Evolutionary conservation across 2,329 filamentous ascomycete genomes (phyloP), one percentile per base, ranked within the genome.

Genomic region (Penicillium sclerotiorum): DNA sequence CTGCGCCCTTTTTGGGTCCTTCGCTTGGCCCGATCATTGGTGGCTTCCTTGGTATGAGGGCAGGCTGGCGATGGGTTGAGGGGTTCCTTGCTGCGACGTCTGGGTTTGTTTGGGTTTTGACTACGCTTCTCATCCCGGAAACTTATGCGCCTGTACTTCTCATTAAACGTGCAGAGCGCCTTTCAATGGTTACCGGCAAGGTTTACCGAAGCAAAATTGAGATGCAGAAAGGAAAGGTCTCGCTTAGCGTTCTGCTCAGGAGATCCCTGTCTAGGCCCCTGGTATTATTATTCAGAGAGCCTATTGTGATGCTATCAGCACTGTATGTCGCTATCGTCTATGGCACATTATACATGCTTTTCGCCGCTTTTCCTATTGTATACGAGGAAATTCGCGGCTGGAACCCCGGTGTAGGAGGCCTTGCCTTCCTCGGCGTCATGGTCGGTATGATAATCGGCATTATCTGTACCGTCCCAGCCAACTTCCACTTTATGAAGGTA

Each of bases 1-100:
- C 44, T 18, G 46, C 49, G 3, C 49, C 53, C 1, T 55, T 52
- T 15, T 39, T 55, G 27, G 53, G 53, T 13, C 53, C 50, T 9
- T 22, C 45, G 4, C 36, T 52, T 12, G 50, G 50, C 4, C 50
- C 50, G 1, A 18, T 53, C 9, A 36, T 47, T 2, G 46, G 47
- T 15, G 50, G 50, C n/a, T 53, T 53, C 32, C 12, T 53, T 20
- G 21, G 37, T 4, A 32, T 40, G 12, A 50, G 36, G 17, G 28
- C 39, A 7, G 47, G 50, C 17, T 53, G 50, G 50, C 40, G 47
- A 21, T 53, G 50, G 50, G 44, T 53, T 2, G 30, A 53, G 21
- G 47, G 46, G 3, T 33, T 50, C 7, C 35, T 23, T 5, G 25
- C 43, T 2, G 49, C 49, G 4, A 49, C 49, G 11, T 32, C 40